Base-by-base conservation (phyloP, 257 asterid genomes). In the Jacaranda copaia region DNA sequence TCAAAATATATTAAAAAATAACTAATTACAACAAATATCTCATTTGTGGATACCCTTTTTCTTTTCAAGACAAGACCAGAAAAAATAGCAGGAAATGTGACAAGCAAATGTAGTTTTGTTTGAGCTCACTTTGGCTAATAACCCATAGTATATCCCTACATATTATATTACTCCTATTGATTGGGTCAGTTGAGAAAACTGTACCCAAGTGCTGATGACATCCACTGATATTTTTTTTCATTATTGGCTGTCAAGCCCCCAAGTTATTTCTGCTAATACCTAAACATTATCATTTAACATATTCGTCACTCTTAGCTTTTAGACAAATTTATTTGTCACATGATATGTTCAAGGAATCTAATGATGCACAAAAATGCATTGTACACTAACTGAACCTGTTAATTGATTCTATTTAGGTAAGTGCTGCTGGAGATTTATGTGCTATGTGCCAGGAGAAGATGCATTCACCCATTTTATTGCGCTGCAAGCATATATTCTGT, bases 371-470 rank as follows among this genome's bases (percentile, higher is more conserved):
- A 38, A 55, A 35, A 66, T 68, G 74, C 73, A 11, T 55, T 55
- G 0, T 49, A 46, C 35, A 51, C 67, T 76, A 52, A 75, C 68
- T 38, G 19, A 78, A 71, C 12, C 70, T 56, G 61, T 15, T 76
- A 38, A 70, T 77, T 73, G 46, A 68, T 78, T 56, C n/a, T 49
- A 59, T 39, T 9, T 42, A 90, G 95, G 95, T 90, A 66, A 86
- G 70, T 83, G 95, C 84, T 5, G 84, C 90, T 42, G 92, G 95
- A 43, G 95, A 90, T 80, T 77, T 86, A 43, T 90, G 95, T 74
- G 93, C 93, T 68, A 90, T 90, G 72, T 88, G 95, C 86, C 95
- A 88, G 87, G 95, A 88, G 83, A 90, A 90, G 90, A 88, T 90
- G 93, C 87, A 90, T 53, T 77, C 81, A 14, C 92, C 95, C 68